Conservation (phyloP, 352 stramenopile genomes). For the Globisporangium spinosum region DNA sequence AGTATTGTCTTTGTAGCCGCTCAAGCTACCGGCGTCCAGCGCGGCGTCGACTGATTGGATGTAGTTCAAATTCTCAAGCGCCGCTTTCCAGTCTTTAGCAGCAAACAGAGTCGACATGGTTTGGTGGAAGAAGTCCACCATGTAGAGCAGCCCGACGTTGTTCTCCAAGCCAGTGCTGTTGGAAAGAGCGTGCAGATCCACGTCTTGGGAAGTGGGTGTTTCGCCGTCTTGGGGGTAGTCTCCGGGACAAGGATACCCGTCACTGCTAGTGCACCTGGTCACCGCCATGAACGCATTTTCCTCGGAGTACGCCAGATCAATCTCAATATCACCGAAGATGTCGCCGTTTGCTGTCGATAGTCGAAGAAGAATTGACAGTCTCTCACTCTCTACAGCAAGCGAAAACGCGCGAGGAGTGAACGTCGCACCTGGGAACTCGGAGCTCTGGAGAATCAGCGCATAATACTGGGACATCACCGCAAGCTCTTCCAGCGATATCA, state of each 20-base stretch:
- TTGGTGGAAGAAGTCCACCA: constrained; percentile 43
- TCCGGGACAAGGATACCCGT: constrained; percentile 32
- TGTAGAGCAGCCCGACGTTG: constrained; percentile 37
- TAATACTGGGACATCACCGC: constrained; percentile 34
- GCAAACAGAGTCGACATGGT: constrained; percentile 32
- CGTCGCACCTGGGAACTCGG: constrained; percentile 30
- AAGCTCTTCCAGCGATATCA: constrained; percentile 34
- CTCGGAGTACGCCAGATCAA: constrained; percentile 29
- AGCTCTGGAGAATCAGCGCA: constrained; percentile 36
- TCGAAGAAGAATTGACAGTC: constrained; percentile 28
- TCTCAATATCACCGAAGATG: constrained; percentile 8
- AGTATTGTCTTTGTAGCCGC: constrained; percentile 20
- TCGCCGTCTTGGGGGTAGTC: constrained; percentile 19
- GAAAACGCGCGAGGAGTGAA: constrained; percentile 31
- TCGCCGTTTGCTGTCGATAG: constrained; percentile 2
- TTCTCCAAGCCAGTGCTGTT: constrained; percentile 31
- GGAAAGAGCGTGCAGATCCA: constrained; percentile 23
- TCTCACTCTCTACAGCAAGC: constrained; percentile 2
- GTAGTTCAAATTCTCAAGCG: constrained; percentile 35
- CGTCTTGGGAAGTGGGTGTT: constrained; percentile 19
- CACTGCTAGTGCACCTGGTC: constrained; percentile 19
- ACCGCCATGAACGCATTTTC: constrained; percentile 29
- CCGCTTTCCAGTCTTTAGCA: constrained; percentile 25
- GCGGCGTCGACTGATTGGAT: constrained; percentile 21
- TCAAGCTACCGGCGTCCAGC: constrained; percentile 21